phyloP scores from a whole-genome alignment of 345 rosid genomes.

The Populus davidiana region DNA sequence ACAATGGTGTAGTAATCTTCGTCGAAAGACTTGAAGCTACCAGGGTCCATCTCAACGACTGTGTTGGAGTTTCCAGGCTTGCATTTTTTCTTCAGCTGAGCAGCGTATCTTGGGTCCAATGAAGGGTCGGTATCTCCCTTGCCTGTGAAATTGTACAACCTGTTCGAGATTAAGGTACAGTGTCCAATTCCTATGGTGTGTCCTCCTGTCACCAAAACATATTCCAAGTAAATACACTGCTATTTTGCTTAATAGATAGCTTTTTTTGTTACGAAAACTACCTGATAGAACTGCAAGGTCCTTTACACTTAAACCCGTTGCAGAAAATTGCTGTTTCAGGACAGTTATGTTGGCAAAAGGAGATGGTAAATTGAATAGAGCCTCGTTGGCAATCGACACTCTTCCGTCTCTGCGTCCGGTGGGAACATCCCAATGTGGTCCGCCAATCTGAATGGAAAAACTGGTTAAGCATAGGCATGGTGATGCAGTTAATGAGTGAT shows the following conservation, averaged over 20 bases:
- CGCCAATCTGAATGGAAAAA: constrained; percentile 36
- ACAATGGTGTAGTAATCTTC: constrained; percentile 43
- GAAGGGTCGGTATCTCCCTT: constrained; percentile 58
- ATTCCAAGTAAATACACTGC: too few relatives aligned
- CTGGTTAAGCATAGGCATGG: not conserved
- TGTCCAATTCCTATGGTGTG: constrained; percentile 62
- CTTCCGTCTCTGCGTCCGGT: constrained; percentile 65
- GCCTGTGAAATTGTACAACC: constrained; percentile 60
- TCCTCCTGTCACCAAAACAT: constrained; percentile 27
- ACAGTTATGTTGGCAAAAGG: constrained; percentile 31
- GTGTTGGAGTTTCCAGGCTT: constrained; percentile 36
- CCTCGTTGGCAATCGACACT: constrained; percentile 37
- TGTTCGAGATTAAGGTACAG: constrained; percentile 30
- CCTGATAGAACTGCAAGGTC: constrained; percentile 60
- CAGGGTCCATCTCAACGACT: constrained; percentile 56
- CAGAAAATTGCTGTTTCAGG: constrained; percentile 35
- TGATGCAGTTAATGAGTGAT: not conserved
- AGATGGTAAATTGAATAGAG: constrained; percentile 30
- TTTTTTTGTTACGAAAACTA: not conserved
- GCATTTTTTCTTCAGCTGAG: constrained; percentile 42
- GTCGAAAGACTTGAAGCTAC: constrained; percentile 53
- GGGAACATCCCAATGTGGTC: constrained; percentile 59
- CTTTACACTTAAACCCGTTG: constrained; percentile 44
- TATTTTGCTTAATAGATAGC: not conserved
- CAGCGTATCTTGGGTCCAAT: constrained; percentile 45